These are phyloP conservation scores for Clarireedia paspali DNA, from an alignment of 2,329 filamentous ascomycete genomes.

Conservation along the genomic window DNA sequence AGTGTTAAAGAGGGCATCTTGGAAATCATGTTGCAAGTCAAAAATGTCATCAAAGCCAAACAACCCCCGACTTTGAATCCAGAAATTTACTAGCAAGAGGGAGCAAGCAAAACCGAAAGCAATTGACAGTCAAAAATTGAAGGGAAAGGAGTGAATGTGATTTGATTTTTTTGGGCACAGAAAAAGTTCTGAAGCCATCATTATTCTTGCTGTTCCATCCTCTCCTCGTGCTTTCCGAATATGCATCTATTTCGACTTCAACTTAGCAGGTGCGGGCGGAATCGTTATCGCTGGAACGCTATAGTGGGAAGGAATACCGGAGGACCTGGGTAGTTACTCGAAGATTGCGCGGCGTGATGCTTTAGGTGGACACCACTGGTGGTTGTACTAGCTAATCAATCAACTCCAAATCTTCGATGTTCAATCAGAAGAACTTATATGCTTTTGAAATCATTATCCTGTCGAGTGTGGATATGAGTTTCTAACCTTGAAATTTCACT, in stretches of 20 bases:
- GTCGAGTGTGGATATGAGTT: too few relatives aligned
- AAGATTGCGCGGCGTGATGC: too few relatives aligned
- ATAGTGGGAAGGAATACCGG: too few relatives aligned
- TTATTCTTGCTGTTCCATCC: not conserved
- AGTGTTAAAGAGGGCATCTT: slow-evolving; percentile 1
- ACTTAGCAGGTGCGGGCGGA: not conserved
- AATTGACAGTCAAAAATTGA: slow-evolving; percentile 8
- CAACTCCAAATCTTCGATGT: too few relatives aligned
- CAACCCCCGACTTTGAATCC: not conserved
- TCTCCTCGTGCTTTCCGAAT: slow-evolving; percentile 20
- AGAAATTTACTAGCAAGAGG: not conserved
- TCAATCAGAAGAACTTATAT: too few relatives aligned
- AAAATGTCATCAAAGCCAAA: slow-evolving; percentile 5
- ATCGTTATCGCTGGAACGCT: too few relatives aligned
- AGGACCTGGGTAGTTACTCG: too few relatives aligned
- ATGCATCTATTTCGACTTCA: not conserved
- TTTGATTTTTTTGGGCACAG: not conserved
- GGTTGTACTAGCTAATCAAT: too few relatives aligned
- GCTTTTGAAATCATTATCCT: too few relatives aligned
- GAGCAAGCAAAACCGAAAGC: slow-evolving; percentile 8
- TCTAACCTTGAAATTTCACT: too few relatives aligned
- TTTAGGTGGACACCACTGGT: too few relatives aligned
- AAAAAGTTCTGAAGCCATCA: not conserved
- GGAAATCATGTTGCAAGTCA: not conserved
- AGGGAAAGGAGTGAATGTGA: not conserved